Percentiles rank a stretch among this genome's conserved stretches.
These are phyloP conservation scores for Discostella stelligeroides DNA, from an alignment of 108 stramenopile species.

Conservation along the genomic window DNA sequence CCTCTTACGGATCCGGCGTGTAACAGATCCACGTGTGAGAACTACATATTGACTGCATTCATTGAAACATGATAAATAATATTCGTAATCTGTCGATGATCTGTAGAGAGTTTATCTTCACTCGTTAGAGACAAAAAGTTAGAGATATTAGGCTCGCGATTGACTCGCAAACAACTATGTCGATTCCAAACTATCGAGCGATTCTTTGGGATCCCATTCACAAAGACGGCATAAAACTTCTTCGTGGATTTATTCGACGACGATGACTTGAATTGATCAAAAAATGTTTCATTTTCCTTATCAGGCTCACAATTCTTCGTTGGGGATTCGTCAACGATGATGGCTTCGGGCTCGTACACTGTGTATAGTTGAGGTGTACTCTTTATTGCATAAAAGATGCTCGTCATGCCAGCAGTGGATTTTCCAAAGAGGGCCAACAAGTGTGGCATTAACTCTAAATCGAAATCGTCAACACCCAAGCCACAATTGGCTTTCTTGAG, in stretches of 20 bases:
- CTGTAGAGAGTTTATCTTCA: neutral
- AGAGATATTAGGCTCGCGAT: neutral
- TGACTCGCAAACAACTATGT: neutral
- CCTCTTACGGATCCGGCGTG: too few relatives aligned
- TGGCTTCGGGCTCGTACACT: neutral
- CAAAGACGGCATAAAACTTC: slow-evolving; percentile 8
- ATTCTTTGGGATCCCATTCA: slow-evolving; percentile 5
- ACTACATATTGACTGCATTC: too few relatives aligned
- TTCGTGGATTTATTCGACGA: slow-evolving; percentile 4
- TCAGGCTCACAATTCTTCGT: neutral
- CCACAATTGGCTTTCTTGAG: slow-evolving; percentile 1
- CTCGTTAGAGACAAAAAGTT: neutral
- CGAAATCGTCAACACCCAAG: slow-evolving; percentile 12
- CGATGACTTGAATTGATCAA: slow-evolving; percentile 5
- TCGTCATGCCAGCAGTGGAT: slow-evolving; percentile 14
- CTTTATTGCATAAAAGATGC: slow-evolving; percentile 13
- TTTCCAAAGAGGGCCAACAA: slow-evolving; percentile 15
- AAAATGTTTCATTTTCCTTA: slow-evolving; percentile 1
- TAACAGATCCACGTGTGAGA: too few relatives aligned
- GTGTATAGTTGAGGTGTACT: slow-evolving; percentile 15
- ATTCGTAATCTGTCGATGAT: neutral
- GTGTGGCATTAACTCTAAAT: slow-evolving; percentile 16
- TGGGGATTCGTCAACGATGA: neutral
- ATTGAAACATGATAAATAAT: too few relatives aligned
- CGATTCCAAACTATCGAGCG: slow-evolving; percentile 7